Evolutionary conservation across 768 basidiomycete genomes (phyloP).

Genomic region (Pluteus cervinus): DNA sequence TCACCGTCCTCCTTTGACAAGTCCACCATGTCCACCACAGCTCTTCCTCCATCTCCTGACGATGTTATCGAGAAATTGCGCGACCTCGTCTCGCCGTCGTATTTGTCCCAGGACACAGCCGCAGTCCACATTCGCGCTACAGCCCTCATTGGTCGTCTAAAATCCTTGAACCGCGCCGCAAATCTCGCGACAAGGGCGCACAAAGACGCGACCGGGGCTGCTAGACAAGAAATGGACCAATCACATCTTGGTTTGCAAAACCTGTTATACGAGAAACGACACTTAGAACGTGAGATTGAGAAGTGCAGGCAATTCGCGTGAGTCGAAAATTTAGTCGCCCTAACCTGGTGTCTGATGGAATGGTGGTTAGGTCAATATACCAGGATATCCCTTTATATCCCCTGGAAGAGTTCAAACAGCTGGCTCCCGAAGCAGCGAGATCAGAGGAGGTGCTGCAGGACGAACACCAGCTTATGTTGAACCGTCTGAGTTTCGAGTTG

Average conservation of each 20-base stretch:
- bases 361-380: constrained; percentile 63
- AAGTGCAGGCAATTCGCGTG: constrained; percentile 92
- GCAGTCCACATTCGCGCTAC: constrained; percentile 60
- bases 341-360: neutral
- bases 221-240: constrained; percentile 86
- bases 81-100: constrained; percentile 48
- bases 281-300: constrained; percentile 87
- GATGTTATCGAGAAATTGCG: constrained; percentile 56
- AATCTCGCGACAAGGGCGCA: constrained; percentile 60
- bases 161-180: constrained; percentile 69
- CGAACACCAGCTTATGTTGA: constrained; percentile 83
- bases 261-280: constrained; percentile 81
- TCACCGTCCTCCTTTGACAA: constrained; percentile 6
- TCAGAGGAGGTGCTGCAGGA: constrained; percentile 56
- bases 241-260: constrained; percentile 84
- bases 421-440: constrained; percentile 66
- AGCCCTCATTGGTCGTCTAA: constrained; percentile 75
- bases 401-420: constrained; percentile 58
- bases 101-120: constrained; percentile 39
- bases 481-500: constrained; percentile 81
- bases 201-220: constrained; percentile 71
- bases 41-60: constrained; percentile 34
- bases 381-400: constrained; percentile 78
- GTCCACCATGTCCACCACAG: constrained; percentile 20
- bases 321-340: constrained; percentile 20